A percentile compares a stretch with the other conserved stretches of the same genome.
These are phyloP conservation scores for Trichosporon sp. DNA, from an alignment of 1,284 basidiomycete species.

Conservation along the genomic window DNA sequence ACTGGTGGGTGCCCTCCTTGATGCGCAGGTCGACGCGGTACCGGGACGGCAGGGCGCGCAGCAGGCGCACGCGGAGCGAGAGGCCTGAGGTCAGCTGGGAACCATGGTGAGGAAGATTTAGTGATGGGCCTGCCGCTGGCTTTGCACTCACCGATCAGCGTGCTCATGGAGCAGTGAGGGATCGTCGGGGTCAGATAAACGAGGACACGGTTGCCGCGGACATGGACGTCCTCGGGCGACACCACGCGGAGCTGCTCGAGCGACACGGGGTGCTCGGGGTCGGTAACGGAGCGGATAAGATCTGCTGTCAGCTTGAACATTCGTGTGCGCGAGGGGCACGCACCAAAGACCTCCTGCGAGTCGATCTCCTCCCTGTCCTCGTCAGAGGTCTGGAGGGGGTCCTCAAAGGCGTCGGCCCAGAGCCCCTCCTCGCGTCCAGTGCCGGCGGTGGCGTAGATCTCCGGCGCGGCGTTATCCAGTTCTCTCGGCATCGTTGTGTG, in stretches of 20 bases:
- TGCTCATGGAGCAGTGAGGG: slow-evolving; percentile 97
- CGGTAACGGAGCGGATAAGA: slow-evolving; percentile 84
- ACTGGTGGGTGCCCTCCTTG: slow-evolving; percentile 92
- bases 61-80: slow-evolving; percentile 82
- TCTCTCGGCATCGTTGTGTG: slow-evolving; percentile 32
- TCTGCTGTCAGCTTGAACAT: slow-evolving; percentile 57
- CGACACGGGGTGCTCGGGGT: slow-evolving; percentile 93
- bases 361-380: slow-evolving; percentile 57
- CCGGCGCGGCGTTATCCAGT: slow-evolving; percentile 46
- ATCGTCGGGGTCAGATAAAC: slow-evolving; percentile 96
- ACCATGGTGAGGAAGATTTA: background rate
- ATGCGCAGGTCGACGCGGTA: slow-evolving; percentile 95
- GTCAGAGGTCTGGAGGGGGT: slow-evolving; percentile 2
- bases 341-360: slow-evolving; percentile 57
- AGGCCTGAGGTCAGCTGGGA: slow-evolving; percentile 58
- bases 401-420: slow-evolving; percentile 20
- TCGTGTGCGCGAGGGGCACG: slow-evolving; percentile 34
- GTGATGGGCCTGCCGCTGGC: background rate
- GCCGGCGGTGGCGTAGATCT: slow-evolving; percentile 36
- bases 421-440: slow-evolving; percentile 17
- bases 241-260: slow-evolving; percentile 96
- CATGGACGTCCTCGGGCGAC: slow-evolving; percentile 76
- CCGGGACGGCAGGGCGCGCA: slow-evolving; percentile 82
- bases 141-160: slow-evolving; percentile 74
- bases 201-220: slow-evolving; percentile 67